phyloP scores from a whole-genome alignment of 345 rosid species.

The Eucalyptus cloeziana region DNA sequence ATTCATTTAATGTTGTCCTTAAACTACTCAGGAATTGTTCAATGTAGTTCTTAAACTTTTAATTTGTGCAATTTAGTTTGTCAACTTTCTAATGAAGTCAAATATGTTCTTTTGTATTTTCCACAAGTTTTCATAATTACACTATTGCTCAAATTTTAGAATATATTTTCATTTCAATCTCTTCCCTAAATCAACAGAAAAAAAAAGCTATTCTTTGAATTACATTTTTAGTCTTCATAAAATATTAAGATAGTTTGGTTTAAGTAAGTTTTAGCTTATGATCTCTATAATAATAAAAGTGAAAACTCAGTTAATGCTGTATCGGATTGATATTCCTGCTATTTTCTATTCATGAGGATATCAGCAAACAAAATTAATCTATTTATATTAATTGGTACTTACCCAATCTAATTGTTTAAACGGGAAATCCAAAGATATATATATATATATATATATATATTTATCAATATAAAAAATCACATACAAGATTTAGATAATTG shows the following conservation, averaged over 20 bases:
- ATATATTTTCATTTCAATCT: neutral
- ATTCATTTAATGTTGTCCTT: neutral
- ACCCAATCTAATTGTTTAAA: neutral
- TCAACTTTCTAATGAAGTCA: neutral
- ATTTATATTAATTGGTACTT: neutral
- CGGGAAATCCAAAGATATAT: no score
- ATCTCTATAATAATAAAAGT: neutral
- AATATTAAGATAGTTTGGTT: neutral
- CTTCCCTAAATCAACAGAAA: neutral
- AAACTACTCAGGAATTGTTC: neutral
- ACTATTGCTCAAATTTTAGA: neutral
- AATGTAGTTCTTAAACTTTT: neutral
- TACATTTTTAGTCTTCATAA: neutral
- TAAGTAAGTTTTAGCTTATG: neutral
- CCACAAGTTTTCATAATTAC: neutral
- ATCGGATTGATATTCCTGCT: neutral
- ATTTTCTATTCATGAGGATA: neutral
- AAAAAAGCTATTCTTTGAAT: neutral
- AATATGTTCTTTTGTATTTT: accelerated
- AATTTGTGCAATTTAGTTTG: neutral
- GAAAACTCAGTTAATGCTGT: neutral
- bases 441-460: no score
- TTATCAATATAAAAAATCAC: no score
- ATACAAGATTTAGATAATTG: neutral
- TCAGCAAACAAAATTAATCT: no score